A percentile compares a stretch with the other conserved stretches of the same genome.
Evolutionary conservation across 129 eudicot species (phyloP).

Genomic region (Pittosporum tobira): DNA sequence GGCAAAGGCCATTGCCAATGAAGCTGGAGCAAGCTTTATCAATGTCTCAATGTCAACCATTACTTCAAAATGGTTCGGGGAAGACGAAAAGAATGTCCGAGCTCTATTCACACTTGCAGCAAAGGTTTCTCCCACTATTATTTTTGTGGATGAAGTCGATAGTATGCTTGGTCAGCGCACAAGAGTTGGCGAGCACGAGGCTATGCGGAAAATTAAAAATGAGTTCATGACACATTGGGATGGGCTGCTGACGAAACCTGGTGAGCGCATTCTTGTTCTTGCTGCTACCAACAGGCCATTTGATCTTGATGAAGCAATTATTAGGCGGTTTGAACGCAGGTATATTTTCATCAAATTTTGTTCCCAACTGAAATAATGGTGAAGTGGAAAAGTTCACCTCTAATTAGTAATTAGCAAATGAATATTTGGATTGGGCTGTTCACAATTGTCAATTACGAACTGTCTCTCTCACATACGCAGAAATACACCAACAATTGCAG

Average conservation of each 20-base stretch:
- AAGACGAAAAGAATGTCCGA: slow-evolving; percentile 84
- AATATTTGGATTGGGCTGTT: no score
- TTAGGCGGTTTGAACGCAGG: slow-evolving; percentile 93
- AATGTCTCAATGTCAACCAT: slow-evolving; percentile 93
- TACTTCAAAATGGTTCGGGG: slow-evolving; percentile 97
- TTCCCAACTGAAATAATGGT: no score
- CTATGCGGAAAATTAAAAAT: slow-evolving; percentile 83
- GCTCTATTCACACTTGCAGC: slow-evolving; percentile 88
- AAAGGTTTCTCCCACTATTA: slow-evolving; percentile 76
- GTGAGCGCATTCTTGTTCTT: slow-evolving; percentile 85
- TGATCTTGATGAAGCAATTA: slow-evolving; percentile 88
- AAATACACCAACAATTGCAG: no score
- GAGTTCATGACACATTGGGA: slow-evolving; percentile 96
- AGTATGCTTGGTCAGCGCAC: slow-evolving; percentile 94
- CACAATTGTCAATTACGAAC: no score
- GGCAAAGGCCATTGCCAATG: slow-evolving; percentile 90
- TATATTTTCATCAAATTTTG: slow-evolving; percentile 12
- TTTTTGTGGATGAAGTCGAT: slow-evolving; percentile 88
- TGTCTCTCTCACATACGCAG: no score
- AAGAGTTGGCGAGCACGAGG: slow-evolving; percentile 95
- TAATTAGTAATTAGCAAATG: no score
- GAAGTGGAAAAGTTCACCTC: no score
- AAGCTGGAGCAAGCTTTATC: slow-evolving; percentile 93
- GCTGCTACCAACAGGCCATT: slow-evolving; percentile 92
- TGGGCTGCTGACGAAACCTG: slow-evolving; percentile 68